Conservation (phyloP, 1,284 basidiomycete genomes). For the Rhodotorula sp. region DNA sequence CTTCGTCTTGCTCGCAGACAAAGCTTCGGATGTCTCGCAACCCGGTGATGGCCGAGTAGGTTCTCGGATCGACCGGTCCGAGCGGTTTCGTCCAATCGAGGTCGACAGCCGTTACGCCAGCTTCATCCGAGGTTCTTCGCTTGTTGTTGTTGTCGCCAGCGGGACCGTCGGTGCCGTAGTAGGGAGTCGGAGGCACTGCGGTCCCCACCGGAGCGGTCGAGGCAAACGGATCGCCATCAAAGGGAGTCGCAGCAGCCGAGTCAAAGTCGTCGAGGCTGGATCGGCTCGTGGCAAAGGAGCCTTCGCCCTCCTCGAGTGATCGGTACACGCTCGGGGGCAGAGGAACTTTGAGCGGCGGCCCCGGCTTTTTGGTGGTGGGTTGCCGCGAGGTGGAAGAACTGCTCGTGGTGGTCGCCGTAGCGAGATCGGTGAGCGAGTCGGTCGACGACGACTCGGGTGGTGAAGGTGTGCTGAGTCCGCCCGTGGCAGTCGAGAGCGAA, state of each 20-base stretch:
- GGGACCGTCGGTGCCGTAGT: not conserved
- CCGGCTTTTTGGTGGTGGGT: not conserved
- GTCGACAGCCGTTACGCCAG: slow-evolving; percentile 2
- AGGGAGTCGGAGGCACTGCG: slow-evolving; percentile 3
- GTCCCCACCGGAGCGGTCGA: slow-evolving; percentile 5
- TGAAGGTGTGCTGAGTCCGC: slow-evolving; percentile 21
- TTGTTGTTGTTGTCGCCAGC: not conserved
- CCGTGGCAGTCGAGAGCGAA: slow-evolving; percentile 28
- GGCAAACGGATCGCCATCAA: slow-evolving; percentile 22
- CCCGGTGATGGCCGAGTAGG: slow-evolving; percentile 43
- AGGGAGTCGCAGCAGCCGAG: slow-evolving; percentile 4
- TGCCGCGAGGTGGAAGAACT: not conserved
- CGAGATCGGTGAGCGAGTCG: not conserved
- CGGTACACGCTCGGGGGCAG: slow-evolving; percentile 18
- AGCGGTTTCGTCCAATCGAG: slow-evolving; percentile 30
- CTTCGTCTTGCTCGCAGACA: slow-evolving; percentile 70
- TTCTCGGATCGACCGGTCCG: slow-evolving; percentile 42
- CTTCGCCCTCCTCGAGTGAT: not conserved
- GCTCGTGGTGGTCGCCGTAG: not conserved
- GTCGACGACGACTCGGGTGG: not conserved
- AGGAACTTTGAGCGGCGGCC: slow-evolving; percentile 4
- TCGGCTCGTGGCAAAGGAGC: not conserved
- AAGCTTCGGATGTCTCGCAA: slow-evolving; percentile 68
- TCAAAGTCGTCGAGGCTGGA: not conserved
- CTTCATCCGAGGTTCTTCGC: not conserved